phyloP scores from a whole-genome alignment of 2,329 filamentous ascomycete species.

The Alternaria longipes region DNA sequence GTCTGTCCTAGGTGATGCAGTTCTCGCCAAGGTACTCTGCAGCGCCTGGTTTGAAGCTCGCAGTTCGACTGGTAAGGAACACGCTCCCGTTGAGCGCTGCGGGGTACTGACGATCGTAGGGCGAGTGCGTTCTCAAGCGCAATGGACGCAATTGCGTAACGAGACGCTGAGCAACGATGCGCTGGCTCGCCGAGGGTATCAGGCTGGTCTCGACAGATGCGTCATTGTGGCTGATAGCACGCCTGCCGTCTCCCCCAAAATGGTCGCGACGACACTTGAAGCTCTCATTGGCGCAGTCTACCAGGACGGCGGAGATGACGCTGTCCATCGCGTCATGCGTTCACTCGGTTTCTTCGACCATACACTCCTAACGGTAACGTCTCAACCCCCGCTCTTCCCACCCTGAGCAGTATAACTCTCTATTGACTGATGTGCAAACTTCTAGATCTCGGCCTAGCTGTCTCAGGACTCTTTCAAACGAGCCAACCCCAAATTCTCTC shows the following conservation, averaged over 20 bases:
- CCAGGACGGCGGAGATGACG: slow-evolving; percentile 35
- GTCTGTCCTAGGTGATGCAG: slow-evolving; percentile 19
- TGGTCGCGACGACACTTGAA: slow-evolving; percentile 45
- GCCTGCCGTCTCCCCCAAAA: slow-evolving; percentile 9
- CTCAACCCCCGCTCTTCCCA: not conserved
- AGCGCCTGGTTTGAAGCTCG: slow-evolving; percentile 21
- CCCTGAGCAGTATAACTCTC: not conserved
- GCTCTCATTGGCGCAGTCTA: slow-evolving; percentile 50
- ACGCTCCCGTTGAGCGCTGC: not conserved
- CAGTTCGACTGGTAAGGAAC: slow-evolving; percentile 7
- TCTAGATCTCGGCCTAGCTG: slow-evolving; percentile 6
- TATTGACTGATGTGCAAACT: slow-evolving; percentile 9
- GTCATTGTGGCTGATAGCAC: slow-evolving; percentile 10
- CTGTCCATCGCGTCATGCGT: slow-evolving; percentile 14
- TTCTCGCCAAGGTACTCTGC: slow-evolving; percentile 16
- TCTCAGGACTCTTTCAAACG: not conserved
- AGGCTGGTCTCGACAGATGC: slow-evolving; percentile 6
- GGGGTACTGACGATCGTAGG: slow-evolving; percentile 3
- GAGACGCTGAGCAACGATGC: slow-evolving; percentile 3
- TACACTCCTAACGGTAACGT: slow-evolving; percentile 13
- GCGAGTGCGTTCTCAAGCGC: not conserved
- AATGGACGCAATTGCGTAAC: slow-evolving; percentile 19
- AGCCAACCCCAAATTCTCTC: not conserved
- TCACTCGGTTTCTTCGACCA: slow-evolving; percentile 17
- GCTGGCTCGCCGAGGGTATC: slow-evolving; percentile 4